Conservation (phyloP, 768 basidiomycete genomes). For the Tylopilus sp. region DNA sequence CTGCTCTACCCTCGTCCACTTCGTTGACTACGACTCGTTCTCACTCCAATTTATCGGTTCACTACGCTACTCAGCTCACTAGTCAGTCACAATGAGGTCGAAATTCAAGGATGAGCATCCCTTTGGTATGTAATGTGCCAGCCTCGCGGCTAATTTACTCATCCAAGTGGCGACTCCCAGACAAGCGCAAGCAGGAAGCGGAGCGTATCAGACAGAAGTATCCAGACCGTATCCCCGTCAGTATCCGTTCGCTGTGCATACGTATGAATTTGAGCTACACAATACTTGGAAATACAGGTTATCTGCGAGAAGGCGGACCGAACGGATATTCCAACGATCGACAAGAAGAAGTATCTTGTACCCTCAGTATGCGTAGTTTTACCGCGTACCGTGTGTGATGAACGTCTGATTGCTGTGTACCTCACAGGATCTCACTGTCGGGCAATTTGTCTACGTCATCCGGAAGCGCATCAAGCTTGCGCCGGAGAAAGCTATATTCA, state of each 20-base stretch:
- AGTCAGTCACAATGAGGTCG: conserved; percentile 63
- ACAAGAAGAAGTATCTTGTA: conserved; percentile 99
- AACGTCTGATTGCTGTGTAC: conserved; percentile 22
- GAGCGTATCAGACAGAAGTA: conserved; percentile 99
- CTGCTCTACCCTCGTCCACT: conserved; percentile 19
- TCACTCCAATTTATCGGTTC: conserved; percentile 8
- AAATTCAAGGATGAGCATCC: conserved; percentile 99
- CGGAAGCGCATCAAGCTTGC: conserved; percentile 99
- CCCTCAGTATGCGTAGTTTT: conserved; percentile 68
- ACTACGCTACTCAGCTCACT: not conserved
- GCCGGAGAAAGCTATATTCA: conserved; percentile 99
- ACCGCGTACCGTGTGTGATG: conserved; percentile 13
- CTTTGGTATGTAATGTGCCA: conserved; percentile 61
- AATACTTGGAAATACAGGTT: conserved; percentile 53
- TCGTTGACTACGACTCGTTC: conserved; percentile 26
- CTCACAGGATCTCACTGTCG: conserved; percentile 86
- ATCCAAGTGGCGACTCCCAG: conserved; percentile 40
- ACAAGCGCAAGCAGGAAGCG: conserved; percentile 99
- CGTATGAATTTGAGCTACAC: conserved; percentile 1
- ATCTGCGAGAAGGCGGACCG: conserved; percentile 99
- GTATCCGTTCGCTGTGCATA: conserved; percentile 26
- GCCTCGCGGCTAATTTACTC: conserved; percentile 33
- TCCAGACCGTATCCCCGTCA: conserved; percentile 93
- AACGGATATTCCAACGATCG: conserved; percentile 98
- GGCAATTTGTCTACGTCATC: conserved; percentile 99